Evolutionary conservation across 208 protist species (phyloP).

Genomic region (Acanthamoeba sp.): DNA sequence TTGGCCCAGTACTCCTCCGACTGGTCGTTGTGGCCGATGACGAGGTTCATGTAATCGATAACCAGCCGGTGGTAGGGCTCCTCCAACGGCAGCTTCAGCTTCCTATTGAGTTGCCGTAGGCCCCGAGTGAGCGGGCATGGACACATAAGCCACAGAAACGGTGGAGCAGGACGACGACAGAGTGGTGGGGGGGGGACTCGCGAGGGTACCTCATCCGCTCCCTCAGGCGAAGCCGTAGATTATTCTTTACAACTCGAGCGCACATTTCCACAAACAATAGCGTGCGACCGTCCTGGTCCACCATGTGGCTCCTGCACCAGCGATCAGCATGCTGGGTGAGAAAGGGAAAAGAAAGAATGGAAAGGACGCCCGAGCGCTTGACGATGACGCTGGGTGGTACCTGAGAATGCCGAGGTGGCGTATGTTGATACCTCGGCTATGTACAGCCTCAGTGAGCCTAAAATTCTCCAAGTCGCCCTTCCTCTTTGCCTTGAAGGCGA

Average conservation of each 20-base stretch:
- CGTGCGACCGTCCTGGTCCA: background rate
- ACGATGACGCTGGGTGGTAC: background rate
- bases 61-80: slow-evolving; percentile 81
- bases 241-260: slow-evolving; percentile 56
- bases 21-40: slow-evolving; percentile 74
- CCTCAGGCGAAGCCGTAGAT: slow-evolving; percentile 5
- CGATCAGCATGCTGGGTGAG: too few species aligned
- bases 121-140: too few species aligned
- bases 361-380: background rate
- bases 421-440: slow-evolving; percentile 56
- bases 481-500: background rate
- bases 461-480: slow-evolving; percentile 57
- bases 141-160: too few species aligned
- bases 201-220: slow-evolving; percentile 36
- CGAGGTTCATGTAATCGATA: slow-evolving; percentile 81
- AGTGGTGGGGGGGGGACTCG: background rate
- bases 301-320: slow-evolving; percentile 43
- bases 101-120: background rate
- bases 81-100: slow-evolving; percentile 80
- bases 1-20: slow-evolving; percentile 79
- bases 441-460: slow-evolving; percentile 58
- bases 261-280: slow-evolving; percentile 61
- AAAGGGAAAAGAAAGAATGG: background rate
- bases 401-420: slow-evolving; percentile 54
- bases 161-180: too few species aligned